Base-by-base conservation (phyloP, 768 basidiomycete species). In the Favolaschia claudopus region DNA sequence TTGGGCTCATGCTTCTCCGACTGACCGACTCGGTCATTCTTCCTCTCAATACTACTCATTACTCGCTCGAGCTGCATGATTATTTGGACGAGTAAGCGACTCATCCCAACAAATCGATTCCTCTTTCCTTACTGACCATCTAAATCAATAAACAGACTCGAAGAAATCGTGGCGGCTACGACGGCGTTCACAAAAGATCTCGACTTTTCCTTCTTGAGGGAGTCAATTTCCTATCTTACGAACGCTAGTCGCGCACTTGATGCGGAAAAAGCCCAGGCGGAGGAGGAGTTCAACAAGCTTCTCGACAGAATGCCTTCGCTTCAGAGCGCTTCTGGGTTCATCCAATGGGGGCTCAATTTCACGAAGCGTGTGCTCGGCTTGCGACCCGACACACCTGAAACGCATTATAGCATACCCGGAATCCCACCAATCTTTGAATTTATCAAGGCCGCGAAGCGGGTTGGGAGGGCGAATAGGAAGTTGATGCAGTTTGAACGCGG, bases 31-130 rank as follows among this genome's bases (percentile, higher is more conserved):
- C 85, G 12, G 77, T 91, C 48, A 72, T 91, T 25, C 67, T 93
- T 7, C 91, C 91, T 2, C 70, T 92, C 45, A 92, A 93, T 68
- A 89, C 89, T n/a, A 91, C 91, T 1, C 87, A 91, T 52, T 93
- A 93, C 70, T 76, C 89, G 4, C 63, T 84, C 14, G 88, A 91
- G 68, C 77, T 92, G 19, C 75, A 78, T 39, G 74, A 79, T 8
- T 92, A 92, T 63, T 78, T 89, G 13, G 77, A 80, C 36, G 79
- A 77, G 89, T 91, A 67, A 65, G 83, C n/a, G n/a, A n/a, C n/a
- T n/a, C n/a, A n/a, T n/a, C n/a, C n/a, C n/a, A n/a, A n/a, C n/a
- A n/a, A n/a, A n/a, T n/a, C n/a, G n/a, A n/a, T n/a, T 55, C 2
- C 20, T 32, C 8, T n/a, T 19, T n/a, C n/a, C 19, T n/a, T 4